Evolutionary conservation across 1,284 basidiomycete genomes (phyloP), one percentile per base, ranked within the genome.

Genomic region (Cryptococcus sp.): DNA sequence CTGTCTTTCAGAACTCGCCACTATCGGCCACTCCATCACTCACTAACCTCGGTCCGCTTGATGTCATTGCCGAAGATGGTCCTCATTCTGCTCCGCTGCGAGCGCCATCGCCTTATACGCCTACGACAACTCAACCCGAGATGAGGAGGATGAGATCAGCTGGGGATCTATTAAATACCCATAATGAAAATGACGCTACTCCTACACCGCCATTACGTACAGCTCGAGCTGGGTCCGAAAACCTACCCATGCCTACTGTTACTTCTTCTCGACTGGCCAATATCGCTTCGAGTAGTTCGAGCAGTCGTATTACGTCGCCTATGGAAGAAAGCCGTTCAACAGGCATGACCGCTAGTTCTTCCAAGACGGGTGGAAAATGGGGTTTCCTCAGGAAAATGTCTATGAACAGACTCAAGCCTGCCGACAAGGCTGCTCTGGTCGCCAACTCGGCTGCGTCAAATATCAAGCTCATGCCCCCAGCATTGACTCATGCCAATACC

Each of bases 361-460:
- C 53, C 18, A 55, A 42, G 10, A 85, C 85, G 70, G 76, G 76
- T 42, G 83, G 83, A 52, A 83, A 87, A 54, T 93, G 90, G 89
- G 89, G 91, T 2, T 93, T 96, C 77, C 78, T 96, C 55, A 90
- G 91, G 76, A 96, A 96, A 77, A 92, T 96, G 87, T 92, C 89
- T 10, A 91, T 92, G 87, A 86, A 88, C 21, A 87, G 87, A 73
- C 85, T 77, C 28, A 58, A 57, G 44, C 46, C 58, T 11, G 61
- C 62, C 54, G 59, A 54, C 23, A 57, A 56, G 32, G 36, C 40
- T 9, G 55, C 59, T 7, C 54, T 60, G 24, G 46, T 73, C 2
- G 49, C 56, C 2, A 62, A 63, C 7, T 67, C 66, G 14, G 70
- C 68, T 7, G 60, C 63, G 13, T 61, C 60, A 46, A 71, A 70